Evolutionary conservation across 768 basidiomycete genomes (phyloP).

Genomic region (Neoboletus brunneissimus): DNA sequence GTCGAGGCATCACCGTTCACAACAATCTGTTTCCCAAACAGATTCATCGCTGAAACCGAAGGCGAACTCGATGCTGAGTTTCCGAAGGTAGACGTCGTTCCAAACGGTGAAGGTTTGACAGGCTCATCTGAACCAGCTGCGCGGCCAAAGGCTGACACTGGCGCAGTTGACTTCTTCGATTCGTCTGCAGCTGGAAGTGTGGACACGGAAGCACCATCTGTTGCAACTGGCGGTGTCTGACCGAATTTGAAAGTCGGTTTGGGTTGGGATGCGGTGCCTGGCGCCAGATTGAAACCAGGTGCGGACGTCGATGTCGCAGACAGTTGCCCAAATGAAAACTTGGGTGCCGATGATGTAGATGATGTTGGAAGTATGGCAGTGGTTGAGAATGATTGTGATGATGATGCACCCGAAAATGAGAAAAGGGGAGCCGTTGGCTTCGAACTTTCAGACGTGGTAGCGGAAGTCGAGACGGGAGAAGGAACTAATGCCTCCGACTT

Average conservation of each 20-base stretch:
- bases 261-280: conserved; percentile 16
- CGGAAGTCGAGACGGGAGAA: not conserved
- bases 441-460: conserved; percentile 1
- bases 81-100: conserved; percentile 19
- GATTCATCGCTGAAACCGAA: conserved; percentile 10
- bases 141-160: conserved; percentile 19
- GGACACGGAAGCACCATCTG: conserved; percentile 20
- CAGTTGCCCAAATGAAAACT: conserved; percentile 28
- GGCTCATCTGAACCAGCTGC: conserved; percentile 18
- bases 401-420: conserved; percentile 18
- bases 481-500: conserved; percentile 5
- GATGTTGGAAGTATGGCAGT: conserved; percentile 2
- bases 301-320: conserved; percentile 3
- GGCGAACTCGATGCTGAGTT: conserved; percentile 16
- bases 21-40: conserved; percentile 12
- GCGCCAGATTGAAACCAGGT: conserved; percentile 2
- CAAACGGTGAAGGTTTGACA: conserved; percentile 24
- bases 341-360: conserved; percentile 14
- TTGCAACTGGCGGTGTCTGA: conserved; percentile 20
- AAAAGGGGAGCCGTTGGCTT: conserved; percentile 21
- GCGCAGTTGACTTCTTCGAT: conserved; percentile 24
- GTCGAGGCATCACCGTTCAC: conserved; percentile 22
- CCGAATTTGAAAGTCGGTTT: conserved; percentile 23
- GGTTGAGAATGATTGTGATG: conserved; percentile 9
- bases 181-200: conserved; percentile 18